Base-by-base conservation (phyloP, 306 rosid species). In the Cucumis melo region DNA sequence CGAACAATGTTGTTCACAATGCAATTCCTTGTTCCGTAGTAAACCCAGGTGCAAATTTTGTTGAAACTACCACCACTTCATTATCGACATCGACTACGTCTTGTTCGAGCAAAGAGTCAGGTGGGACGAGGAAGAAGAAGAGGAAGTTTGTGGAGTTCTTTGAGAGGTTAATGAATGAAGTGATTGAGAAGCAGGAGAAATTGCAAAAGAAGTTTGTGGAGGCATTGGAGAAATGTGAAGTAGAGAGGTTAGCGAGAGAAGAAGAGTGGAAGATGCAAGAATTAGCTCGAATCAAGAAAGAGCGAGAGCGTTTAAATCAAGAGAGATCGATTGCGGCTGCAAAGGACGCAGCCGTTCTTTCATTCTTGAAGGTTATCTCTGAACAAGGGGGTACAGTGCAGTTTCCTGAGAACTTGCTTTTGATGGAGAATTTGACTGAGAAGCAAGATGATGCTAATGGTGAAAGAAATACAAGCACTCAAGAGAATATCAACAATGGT, bases 191-290 rank as follows among this genome's bases (percentile, higher is more conserved):
- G 78, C 98, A 92, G 44, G 96, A 92, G 83, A 78, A 21, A 21
- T 75, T 90, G 67, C 98, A 92, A 68, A 87, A 73, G 76, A 88
- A 86, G 77, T 83, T 92, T 56, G 78, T 90, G 77, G 96, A 90
- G 81, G 84, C 80, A 6, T 46, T 92, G 66, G 96, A 90, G 46
- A 90, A 81, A 78, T 85, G 89, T 15, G 98, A 92, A 48, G 85
- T 70, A 20, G 93, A 92, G n/a, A 84, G 93, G 79, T 23, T 85
- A 32, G 89, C 85, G 5, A 80, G 98, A 68, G 92, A 92, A 73
- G 91, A 92, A 80, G 91, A 75, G 0, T 90, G 98, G 98, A 92
- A 83, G 88, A 66, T 27, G 51, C 88, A 88, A 80, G 98, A 90
- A 77, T 68, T 90, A 34, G 93, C 80, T 14, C 59, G 92, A 77